Percentiles rank a stretch among this genome's conserved stretches.
These are phyloP conservation scores for Gloeophyllum trabeum DNA, from an alignment of 768 basidiomycete genomes.

Conservation along the genomic window DNA sequence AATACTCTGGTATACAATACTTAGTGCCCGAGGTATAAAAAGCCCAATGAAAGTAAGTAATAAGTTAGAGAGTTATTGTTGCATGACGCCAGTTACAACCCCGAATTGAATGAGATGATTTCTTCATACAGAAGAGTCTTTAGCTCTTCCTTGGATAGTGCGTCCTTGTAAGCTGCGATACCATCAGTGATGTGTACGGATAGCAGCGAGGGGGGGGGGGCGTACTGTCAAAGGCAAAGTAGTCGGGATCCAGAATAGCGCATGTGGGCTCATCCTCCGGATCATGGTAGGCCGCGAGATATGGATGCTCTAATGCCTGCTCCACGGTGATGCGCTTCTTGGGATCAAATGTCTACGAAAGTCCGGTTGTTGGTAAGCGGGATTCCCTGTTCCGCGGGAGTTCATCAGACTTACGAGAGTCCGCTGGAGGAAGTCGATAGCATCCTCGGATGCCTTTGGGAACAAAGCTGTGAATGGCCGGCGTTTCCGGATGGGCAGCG, in stretches of 20 bases:
- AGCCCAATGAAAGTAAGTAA: too few species aligned
- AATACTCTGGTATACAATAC: too few species aligned
- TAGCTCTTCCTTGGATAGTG: conserved; percentile 66
- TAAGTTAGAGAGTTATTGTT: too few species aligned
- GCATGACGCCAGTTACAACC: too few species aligned
- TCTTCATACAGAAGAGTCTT: conserved; percentile 82
- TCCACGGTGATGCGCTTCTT: conserved; percentile 78
- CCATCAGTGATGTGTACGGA: conserved; percentile 4
- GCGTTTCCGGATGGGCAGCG: conserved; percentile 73
- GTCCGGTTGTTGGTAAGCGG: not conserved
- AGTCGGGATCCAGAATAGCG: conserved; percentile 69
- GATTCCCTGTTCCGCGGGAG: not conserved
- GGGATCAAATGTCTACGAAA: conserved; percentile 70
- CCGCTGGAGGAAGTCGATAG: conserved; percentile 61
- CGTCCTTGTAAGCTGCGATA: conserved; percentile 51
- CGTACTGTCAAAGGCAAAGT: conserved; percentile 86
- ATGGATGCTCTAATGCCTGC: conserved; percentile 75
- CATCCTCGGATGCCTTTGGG: conserved; percentile 64
- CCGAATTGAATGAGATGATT: conserved; percentile 71
- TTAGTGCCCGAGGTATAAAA: too few species aligned
- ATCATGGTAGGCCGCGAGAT: conserved; percentile 76
- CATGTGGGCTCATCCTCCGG: conserved; percentile 83
- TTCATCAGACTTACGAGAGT: conserved; percentile 38
- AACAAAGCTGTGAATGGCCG: conserved; percentile 62
- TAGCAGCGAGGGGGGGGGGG: conserved; percentile 3